Evolutionary conservation across 1,139 yeast genomes (phyloP), one percentile per base, ranked within the genome.

Genomic region (Lodderomyces parapsilosis): DNA sequence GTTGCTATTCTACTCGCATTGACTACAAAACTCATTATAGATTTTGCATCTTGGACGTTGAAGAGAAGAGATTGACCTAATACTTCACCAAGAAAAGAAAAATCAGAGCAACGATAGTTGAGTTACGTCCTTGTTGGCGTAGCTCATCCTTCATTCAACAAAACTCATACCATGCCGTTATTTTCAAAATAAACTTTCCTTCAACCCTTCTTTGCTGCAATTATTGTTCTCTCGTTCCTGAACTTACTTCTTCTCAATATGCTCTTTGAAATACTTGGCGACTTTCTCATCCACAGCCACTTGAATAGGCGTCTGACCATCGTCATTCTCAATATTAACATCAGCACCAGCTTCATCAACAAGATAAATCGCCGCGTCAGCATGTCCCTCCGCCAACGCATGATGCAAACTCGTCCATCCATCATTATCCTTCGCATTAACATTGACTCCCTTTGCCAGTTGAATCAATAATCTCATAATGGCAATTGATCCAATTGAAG

Each of bases 371-470:
- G 87, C 96, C 7, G 81, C 79, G 46, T 88, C 96, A 2, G 84
- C 91, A 57, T 85, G 84, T 0, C 97, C 97, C 60, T 91, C 99
- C 0, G 96, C 93, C 43, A 86, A 65, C 0, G 98, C 96, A 61
- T 89, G 96, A 60, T 89, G 96, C 51, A 91, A 62, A 0, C 96
- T 82, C 0, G 96, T 86, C 91, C 94, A 88, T 0, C 96, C 95
- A 41, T 76, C 74, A 15, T 55, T 54, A 58, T 91, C 98, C 35
- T 78, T 75, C 4, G 81, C 72, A 56, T 89, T 87, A 22, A 90
- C 58, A 15, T 88, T 86, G 2, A 84, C 80, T 42, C 76, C 76
- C 11, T 43, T 44, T 10, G 79, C 77, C 7, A 71, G 65, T n/a
- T 75, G 69, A 3, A 79, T 75, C 36, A 85, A 58, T 27, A 74